phyloP scores from a whole-genome alignment of 2,329 filamentous ascomycete species.

The Ceratocystis albifundus region DNA sequence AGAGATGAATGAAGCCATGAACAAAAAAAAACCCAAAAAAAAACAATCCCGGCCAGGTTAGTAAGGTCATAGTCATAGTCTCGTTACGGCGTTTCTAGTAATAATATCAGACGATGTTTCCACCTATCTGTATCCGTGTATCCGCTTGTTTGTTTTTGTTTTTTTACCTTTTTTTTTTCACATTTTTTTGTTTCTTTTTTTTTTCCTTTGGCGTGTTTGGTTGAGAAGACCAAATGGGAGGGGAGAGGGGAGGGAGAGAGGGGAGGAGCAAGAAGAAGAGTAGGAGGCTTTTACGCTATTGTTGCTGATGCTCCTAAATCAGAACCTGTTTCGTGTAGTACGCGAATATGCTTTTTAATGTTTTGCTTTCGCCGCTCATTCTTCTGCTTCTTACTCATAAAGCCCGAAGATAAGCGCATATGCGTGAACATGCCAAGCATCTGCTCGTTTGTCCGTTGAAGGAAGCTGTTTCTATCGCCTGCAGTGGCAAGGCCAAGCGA shows the following conservation, averaged over 20 bases:
- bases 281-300: too few relatives aligned
- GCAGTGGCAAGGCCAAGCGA: background rate
- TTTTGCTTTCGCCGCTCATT: conserved; percentile 31
- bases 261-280: too few relatives aligned
- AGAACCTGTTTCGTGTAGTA: conserved; percentile 28
- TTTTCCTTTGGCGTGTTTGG: too few relatives aligned
- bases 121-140: background rate
- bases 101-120: background rate
- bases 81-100: conserved; percentile 8
- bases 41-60: background rate
- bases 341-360: conserved; percentile 32
- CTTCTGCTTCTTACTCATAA: conserved; percentile 23
- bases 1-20: background rate
- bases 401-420: conserved; percentile 17
- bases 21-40: too few relatives aligned
- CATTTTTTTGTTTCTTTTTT: background rate
- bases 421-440: conserved; percentile 17
- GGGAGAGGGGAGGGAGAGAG: too few relatives aligned
- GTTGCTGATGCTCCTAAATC: background rate
- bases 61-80: conserved; percentile 6
- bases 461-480: conserved; percentile 9
- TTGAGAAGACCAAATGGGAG: too few relatives aligned
- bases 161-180: background rate
- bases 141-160: background rate
- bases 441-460: conserved; percentile 18